Evolutionary conservation across 768 basidiomycete genomes (phyloP).

Genomic region (Cyclocybe cylindracea): DNA sequence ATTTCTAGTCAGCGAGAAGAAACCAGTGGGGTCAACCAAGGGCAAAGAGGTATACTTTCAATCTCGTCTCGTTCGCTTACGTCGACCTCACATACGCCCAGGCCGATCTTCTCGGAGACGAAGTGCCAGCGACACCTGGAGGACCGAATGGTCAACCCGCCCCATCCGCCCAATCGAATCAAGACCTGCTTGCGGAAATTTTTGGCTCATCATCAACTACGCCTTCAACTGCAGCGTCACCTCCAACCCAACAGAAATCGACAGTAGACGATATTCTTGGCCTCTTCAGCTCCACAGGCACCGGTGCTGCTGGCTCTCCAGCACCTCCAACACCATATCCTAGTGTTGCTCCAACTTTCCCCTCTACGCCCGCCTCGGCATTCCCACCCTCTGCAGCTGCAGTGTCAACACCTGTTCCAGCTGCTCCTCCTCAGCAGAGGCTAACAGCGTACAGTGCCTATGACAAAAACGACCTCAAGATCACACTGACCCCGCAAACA

Average conservation of each 20-base stretch:
- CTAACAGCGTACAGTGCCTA: conserved; percentile 83
- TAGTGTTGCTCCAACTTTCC: conserved; percentile 13
- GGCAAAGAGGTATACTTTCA: conserved; percentile 62
- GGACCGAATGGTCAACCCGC: conserved; percentile 41
- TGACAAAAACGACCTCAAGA: conserved; percentile 86
- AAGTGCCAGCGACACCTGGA: conserved; percentile 46
- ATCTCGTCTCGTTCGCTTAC: neutral
- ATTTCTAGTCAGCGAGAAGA: conserved; percentile 85
- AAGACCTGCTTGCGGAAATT: conserved; percentile 91
- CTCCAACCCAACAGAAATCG: conserved; percentile 51
- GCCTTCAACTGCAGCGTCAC: conserved; percentile 37
- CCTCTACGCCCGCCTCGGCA: conserved; percentile 22
- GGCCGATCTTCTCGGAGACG: conserved; percentile 84
- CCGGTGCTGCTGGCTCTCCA: conserved; percentile 26
- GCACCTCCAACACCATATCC: conserved; percentile 28
- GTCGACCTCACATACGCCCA: conserved; percentile 24
- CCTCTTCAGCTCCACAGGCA: conserved; percentile 66
- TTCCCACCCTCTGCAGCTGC: conserved; percentile 35
- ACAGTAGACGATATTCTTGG: conserved; percentile 90
- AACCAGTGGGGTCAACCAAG: conserved; percentile 90
- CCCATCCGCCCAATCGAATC: conserved; percentile 57
- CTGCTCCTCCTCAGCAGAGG: conserved; percentile 45
- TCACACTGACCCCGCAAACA: conserved; percentile 88
- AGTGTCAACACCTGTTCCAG: conserved; percentile 36
- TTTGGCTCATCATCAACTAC: conserved; percentile 64